Evolutionary conservation across 768 basidiomycete species (phyloP).

Genomic region (Crassisporium funariophilum): DNA sequence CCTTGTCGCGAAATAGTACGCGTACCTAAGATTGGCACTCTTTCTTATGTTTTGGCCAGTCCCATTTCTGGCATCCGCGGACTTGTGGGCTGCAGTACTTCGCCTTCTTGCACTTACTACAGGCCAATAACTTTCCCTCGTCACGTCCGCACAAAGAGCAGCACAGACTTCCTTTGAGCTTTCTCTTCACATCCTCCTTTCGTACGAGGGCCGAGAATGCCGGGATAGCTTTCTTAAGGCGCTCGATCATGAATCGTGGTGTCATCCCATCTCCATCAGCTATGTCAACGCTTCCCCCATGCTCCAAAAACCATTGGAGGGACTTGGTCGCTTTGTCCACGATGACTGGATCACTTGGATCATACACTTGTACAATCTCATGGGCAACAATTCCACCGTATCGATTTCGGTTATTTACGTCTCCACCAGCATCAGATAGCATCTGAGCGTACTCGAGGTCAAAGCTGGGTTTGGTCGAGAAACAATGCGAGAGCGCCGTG

Average conservation of each 20-base stretch:
- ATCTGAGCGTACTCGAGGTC: constrained; percentile 45
- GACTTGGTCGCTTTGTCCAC: constrained; percentile 28
- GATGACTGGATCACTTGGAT: constrained; percentile 14
- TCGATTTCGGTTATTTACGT: constrained; percentile 42
- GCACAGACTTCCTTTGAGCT: constrained; percentile 22
- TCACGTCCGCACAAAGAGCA: constrained; percentile 39
- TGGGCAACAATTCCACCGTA: constrained; percentile 42
- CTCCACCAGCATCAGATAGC: constrained; percentile 42
- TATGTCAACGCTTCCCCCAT: constrained; percentile 45
- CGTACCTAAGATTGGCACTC: constrained; percentile 28
- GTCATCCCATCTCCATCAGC: constrained; percentile 40
- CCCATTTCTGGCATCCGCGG: constrained; percentile 37
- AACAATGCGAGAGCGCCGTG: constrained; percentile 39
- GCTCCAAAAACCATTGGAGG: constrained; percentile 40
- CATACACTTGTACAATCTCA: constrained; percentile 37
- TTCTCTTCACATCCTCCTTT: constrained; percentile 34
- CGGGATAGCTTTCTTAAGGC: constrained; percentile 4
- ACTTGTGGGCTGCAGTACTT: constrained; percentile 33
- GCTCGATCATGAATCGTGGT: constrained; percentile 24
- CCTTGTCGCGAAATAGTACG: no score
- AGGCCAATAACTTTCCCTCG: constrained; percentile 27
- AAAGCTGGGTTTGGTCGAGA: constrained; percentile 42
- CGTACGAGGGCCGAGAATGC: constrained; percentile 21
- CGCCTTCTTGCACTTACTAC: constrained; percentile 36
- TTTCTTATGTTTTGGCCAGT: constrained; percentile 45